Base-by-base conservation (phyloP, 2,329 filamentous ascomycete genomes). In the Aspergillus tanneri region DNA sequence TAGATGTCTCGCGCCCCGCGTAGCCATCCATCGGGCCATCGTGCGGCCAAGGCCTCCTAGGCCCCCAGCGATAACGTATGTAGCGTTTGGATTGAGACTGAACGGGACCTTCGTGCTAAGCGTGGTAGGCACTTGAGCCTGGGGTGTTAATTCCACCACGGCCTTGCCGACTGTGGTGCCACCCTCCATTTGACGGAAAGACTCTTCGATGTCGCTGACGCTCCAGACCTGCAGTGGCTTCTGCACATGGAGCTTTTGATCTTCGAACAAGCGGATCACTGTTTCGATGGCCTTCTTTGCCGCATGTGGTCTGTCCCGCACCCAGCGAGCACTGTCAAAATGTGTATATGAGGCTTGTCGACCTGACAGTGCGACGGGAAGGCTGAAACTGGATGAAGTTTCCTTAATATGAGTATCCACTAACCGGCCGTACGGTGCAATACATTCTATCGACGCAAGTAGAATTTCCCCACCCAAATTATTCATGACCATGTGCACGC, bases 121-220 rank as follows among this genome's bases (percentile, higher is more conserved):
- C 9, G 19, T 19, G 14, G 30, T 34, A 16, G 30, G 30, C 19
- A 34, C 30, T 10, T 18, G 30, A 8, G 16, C 30, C 16, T 38
- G 18, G 8, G 36, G 36, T 1, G 11, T 14, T n/a, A 38, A 12
- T 10, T 53, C 47, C 16, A 53, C 6, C 16, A 74, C 67, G 2
- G 72, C 53, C 52, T 74, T 74, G 8, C 73, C 72, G 2, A 68
- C 64, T 37, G 72, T 70, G 10, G 58, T 61, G 0, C 71, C 68
- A 4, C 54, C 43, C 19, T 64, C 63, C 41, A 74, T 62, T 45
- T 57, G 59, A 5, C 55, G 34, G 14, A 73, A 54, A 0, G 67
- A 69, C 0, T 55, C 46, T 5, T 52, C 32, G 4, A 71, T 14
- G 6, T 38, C 19, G 18, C 36, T 24, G 19, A 19, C 10, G 14